phyloP scores from a whole-genome alignment of 2,329 filamentous ascomycete species.

The Diaporthe sp. region DNA sequence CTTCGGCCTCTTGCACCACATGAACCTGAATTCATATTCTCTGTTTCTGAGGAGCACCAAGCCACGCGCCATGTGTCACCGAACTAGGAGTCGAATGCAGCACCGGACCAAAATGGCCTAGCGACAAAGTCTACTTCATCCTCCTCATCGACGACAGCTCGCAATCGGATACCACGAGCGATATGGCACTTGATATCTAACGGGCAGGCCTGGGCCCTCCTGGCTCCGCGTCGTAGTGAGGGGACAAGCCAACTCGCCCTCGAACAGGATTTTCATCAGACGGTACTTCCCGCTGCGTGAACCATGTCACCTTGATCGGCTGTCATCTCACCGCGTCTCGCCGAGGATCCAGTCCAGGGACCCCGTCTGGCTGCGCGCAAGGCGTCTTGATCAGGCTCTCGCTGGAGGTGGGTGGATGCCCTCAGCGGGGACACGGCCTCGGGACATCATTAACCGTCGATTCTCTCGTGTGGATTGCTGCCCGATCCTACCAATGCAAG shows the following conservation, averaged over 20 bases:
- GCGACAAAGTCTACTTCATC: background rate
- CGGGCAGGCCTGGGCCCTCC: background rate
- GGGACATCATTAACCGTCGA: background rate
- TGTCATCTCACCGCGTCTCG: background rate
- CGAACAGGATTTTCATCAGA: background rate
- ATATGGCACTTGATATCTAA: conserved; percentile 1
- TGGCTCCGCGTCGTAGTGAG: background rate
- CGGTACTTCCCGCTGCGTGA: conserved; percentile 13
- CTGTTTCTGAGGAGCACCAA: background rate
- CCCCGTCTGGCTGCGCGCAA: background rate
- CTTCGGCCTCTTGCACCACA: background rate
- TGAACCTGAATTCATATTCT: background rate
- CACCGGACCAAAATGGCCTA: conserved; percentile 6
- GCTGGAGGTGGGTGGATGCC: background rate
- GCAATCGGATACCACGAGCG: background rate
- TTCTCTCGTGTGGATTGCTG: background rate
- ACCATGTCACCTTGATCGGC: conserved; percentile 14
- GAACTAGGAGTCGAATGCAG: background rate
- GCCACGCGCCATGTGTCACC: background rate
- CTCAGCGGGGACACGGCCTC: background rate
- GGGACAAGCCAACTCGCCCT: conserved; percentile 10
- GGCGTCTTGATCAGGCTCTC: background rate
- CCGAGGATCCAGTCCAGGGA: background rate
- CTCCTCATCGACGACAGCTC: background rate
- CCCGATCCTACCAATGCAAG: conserved; percentile 5